Conservation (phyloP, 805 yeast genomes). For the Ogataea pilisensis region DNA sequence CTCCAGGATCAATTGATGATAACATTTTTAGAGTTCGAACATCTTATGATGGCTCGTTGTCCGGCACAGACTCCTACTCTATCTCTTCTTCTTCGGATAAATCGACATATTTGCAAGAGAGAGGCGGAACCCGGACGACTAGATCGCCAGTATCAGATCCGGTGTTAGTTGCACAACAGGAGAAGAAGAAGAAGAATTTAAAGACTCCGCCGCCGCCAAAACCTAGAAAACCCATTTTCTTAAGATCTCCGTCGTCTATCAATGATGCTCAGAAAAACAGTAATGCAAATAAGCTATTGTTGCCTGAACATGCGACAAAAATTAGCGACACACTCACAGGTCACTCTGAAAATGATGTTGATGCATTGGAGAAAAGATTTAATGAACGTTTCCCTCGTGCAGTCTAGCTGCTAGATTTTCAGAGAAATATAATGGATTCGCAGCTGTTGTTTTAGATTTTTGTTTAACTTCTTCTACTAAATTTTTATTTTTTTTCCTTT, state of each 20-base stretch:
- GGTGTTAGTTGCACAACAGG: constrained; percentile 2
- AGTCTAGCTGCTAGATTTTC: no score
- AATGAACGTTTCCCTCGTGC: constrained; percentile 59
- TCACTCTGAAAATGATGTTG: constrained; percentile 39
- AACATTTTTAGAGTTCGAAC: constrained; percentile 3
- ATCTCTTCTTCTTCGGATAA: constrained; percentile 4
- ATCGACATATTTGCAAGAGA: constrained; percentile 19
- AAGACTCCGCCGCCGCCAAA: constrained; percentile 48
- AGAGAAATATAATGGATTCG: background rate
- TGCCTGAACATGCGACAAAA: constrained; percentile 4
- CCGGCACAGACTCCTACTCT: constrained; percentile 1
- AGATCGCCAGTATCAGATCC: constrained; percentile 1
- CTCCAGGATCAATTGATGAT: background rate
- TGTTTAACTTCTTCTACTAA: background rate
- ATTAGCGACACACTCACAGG: constrained; percentile 18
- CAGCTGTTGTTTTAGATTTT: background rate
- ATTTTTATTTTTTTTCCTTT: background rate
- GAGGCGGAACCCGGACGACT: background rate
- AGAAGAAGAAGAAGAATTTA: constrained; percentile 12
- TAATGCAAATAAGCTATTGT: background rate
- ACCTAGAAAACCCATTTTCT: constrained; percentile 58
- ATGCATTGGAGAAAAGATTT: constrained; percentile 55
- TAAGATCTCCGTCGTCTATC: constrained; percentile 34
- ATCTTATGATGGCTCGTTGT: background rate
- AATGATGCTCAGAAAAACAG: constrained; percentile 1